These are phyloP conservation scores for Leccinum uliginosum DNA, from an alignment of 768 basidiomycete genomes.

Conservation along the genomic window DNA sequence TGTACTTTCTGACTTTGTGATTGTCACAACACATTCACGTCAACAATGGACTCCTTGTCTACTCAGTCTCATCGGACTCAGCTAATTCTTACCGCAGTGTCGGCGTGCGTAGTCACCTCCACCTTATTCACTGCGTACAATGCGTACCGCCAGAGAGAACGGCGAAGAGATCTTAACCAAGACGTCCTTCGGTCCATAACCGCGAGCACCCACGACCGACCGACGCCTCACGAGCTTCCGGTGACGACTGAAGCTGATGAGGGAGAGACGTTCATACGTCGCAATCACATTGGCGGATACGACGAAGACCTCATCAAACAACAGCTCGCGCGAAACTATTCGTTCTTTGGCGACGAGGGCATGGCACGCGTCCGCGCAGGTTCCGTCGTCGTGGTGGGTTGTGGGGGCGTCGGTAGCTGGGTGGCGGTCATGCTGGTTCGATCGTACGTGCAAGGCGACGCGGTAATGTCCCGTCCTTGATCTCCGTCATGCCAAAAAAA, in stretches of 20 bases:
- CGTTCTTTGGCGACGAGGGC: conserved; percentile 87
- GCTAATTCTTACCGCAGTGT: conserved; percentile 60
- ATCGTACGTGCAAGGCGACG: conserved; percentile 54
- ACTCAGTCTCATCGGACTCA: conserved; percentile 56
- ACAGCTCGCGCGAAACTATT: conserved; percentile 89
- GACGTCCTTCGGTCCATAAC: conserved; percentile 53
- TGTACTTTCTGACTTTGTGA: background rate
- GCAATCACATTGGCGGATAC: conserved; percentile 36
- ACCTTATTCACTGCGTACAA: conserved; percentile 57
- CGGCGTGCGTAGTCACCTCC: conserved; percentile 60
- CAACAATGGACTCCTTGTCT: conserved; percentile 21
- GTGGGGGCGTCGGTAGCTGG: conserved; percentile 97
- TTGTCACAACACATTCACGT: background rate
- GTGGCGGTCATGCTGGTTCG: conserved; percentile 89
- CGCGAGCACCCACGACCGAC: conserved; percentile 7
- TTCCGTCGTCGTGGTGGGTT: conserved; percentile 85
- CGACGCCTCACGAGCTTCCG: background rate
- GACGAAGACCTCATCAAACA: conserved; percentile 83
- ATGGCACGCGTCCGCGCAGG: conserved; percentile 75
- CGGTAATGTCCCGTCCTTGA: background rate
- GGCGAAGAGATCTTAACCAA: conserved; percentile 52
- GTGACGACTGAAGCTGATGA: conserved; percentile 2
- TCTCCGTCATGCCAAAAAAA: background rate
- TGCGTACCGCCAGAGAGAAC: conserved; percentile 40
- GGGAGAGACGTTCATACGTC: conserved; percentile 17